Evolutionary conservation across 345 rosid species (phyloP), one percentile per base, ranked within the genome.

Genomic region (Salix exigua): DNA sequence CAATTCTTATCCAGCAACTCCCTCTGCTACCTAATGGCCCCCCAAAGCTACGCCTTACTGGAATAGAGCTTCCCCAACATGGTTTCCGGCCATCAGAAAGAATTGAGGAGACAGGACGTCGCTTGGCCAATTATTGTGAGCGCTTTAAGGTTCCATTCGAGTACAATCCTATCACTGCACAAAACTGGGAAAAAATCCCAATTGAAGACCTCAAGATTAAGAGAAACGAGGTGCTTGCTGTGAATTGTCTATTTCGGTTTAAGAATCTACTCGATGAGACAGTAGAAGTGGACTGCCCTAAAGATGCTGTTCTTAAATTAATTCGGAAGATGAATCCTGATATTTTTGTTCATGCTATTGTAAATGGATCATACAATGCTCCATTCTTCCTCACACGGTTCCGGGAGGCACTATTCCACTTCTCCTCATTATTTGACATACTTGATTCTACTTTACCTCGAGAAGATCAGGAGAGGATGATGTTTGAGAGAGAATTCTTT

Each of bases 1-100:
- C 99, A 11, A 86, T 91, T 37, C 82, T 96, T 73, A 88, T 96
- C 33, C 90, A 96, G 71, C 80, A 88, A 66, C 82, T 94, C 48
- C 87, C 99, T 0, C 70, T 11, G 25, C 79, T 71, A 58, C 48
- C 35, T 0, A 83, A 87, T 67, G 97, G 98, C 2, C 89, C 97
- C 25, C 98, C 98, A 0, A 94, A 83, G 83, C 75, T 96, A 78
- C 86, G 97, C 80, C 88, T 96, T 72, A 96, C 99, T 0, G 99
- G 98, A 68, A 89, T 96, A 68, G 99, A 96, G 73, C 88, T 94
- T 76, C 99, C 99, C 7, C 98, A 90, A 80, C 92, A 91, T 13
- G 99, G 99, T 21, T 91, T 94, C 82, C 88, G 97, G 58, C 98
- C 97, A 2, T 89, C 93, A 14, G 97, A 92, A 86, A 82, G 94